Base-by-base conservation (phyloP, 2,329 filamentous ascomycete genomes). In the Parafenestella ontariensis region DNA sequence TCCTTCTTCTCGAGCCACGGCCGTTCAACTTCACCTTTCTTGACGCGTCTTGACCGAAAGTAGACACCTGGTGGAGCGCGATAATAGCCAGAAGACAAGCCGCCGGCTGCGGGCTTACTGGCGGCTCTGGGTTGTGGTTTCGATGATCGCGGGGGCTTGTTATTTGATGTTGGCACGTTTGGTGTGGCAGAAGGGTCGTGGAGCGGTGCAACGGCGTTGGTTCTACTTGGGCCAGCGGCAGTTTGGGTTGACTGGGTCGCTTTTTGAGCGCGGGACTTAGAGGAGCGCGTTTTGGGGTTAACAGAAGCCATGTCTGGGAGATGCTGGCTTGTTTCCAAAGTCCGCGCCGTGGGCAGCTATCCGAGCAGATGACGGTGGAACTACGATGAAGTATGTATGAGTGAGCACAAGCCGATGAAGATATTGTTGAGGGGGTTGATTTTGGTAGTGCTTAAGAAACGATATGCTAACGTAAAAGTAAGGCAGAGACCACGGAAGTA, bases 1-100 rank as follows among this genome's bases (percentile, higher is more conserved):
- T 93, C 88, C 52, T 81, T 86, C 70, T 87, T 88, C n/a, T 84
- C 76, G 34, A 89, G 76, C 91, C 91, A 95, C 11, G 91, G 89
- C 77, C 90, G 89, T 71, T 92, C 88, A 3, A 91, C 76, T 44
- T 90, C 85, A 37, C 85, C 89, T 72, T 91, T 91, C 71, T 82
- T 84, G 29, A 94, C 84, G 56, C 89, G 81, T 54, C 89, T 82
- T 17, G 89, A 92, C 74, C 88, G 88, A 71, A 93, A 94, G 77
- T 89, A 68, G 13, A 50, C 55, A 17, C 50, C 46, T 13, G 43
- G 52, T 20, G 59, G 54, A 34, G 33, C 44, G 17, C 50, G 44
- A 7, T 58, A 53, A 40, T 54, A 61, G 36, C 51, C 54, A 40
- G 57, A 52, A 31, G 50, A 47, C 5, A 49, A 49, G 31, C 55